Evolutionary conservation across 805 yeast species (phyloP).

Genomic region (Pichia occidentalis): DNA sequence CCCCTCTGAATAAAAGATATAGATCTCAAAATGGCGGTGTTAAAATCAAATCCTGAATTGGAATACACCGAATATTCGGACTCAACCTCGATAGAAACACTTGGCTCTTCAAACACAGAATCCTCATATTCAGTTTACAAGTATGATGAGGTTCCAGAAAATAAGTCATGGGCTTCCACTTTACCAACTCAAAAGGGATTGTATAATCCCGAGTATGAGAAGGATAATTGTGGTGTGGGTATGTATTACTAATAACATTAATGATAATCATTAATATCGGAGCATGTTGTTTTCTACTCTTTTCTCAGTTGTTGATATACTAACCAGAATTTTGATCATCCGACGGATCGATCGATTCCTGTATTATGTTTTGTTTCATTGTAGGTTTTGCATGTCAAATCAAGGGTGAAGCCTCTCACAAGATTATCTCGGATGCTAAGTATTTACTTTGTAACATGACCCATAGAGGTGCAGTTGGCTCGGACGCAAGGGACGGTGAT

Average conservation of each 20-base stretch:
- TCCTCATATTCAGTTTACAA: slow-evolving; percentile 39
- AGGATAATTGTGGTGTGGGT: slow-evolving; percentile 97
- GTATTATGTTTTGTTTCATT: neutral
- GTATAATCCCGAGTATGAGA: slow-evolving; percentile 88
- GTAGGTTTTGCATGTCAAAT: slow-evolving; percentile 82
- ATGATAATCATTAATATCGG: neutral
- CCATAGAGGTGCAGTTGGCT: slow-evolving; percentile 96
- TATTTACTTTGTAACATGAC: slow-evolving; percentile 93
- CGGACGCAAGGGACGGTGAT: slow-evolving; percentile 95
- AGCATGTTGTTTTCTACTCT: neutral
- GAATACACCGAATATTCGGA: slow-evolving; percentile 21
- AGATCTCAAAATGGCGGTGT: slow-evolving; percentile 21
- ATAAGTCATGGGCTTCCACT: slow-evolving; percentile 87
- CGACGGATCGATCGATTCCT: too few relatives aligned
- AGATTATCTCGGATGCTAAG: slow-evolving; percentile 86
- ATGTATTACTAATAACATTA: slow-evolving; percentile 5
- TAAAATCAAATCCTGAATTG: slow-evolving; percentile 25
- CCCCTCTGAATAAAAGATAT: too few relatives aligned
- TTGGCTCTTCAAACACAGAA: neutral
- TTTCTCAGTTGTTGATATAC: neutral
- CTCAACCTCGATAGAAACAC: slow-evolving; percentile 14
- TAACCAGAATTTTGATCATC: too few relatives aligned
- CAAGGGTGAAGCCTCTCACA: slow-evolving; percentile 82
- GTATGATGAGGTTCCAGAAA: slow-evolving; percentile 70
- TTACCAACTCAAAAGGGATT: slow-evolving; percentile 84